Evolutionary conservation across 2,329 filamentous ascomycete species (phyloP), one percentile per base, ranked within the genome.

Genomic region (Xylariaceae sp.): DNA sequence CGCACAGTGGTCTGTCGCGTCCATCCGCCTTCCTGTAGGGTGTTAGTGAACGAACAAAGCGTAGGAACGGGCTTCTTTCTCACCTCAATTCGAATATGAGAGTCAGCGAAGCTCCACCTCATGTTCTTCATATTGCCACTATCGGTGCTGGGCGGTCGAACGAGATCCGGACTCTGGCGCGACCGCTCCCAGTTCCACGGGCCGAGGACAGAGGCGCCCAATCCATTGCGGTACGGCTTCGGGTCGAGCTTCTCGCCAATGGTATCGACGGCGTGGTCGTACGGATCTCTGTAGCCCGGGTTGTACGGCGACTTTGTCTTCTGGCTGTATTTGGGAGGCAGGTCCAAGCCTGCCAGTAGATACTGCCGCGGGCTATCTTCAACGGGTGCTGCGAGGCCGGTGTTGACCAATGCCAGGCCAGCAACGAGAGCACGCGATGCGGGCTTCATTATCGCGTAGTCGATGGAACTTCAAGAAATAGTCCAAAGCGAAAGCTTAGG

Each of bases 101-200:
- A 82, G 52, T 83, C 79, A 2, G 76, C 76, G 53, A 83, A 83
- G 46, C 78, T 81, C 85, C 85, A 89, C 45, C 82, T 73, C 76
- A 88, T 80, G 62, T 87, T 88, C 38, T 74, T 65, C 57, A 89
- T 69, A 51, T 76, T 78, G 28, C 85, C 85, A 60, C 82, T 78
- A 55, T 89, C 85, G 4, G 85, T 89, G 56, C 77, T 81, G 0
- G 85, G 85, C 15, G 85, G 84, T 16, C 85, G 76, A 31, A 89
- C 71, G 33, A 87, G 66, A 60, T 89, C 84, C 0, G 85, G 84
- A 58, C 79, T 84, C 65, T 88, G 79, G 34, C 79, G 72, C 39
- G 85, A 79, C 17, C 85, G 79, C 38, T 77, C 77, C 44, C 67
- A 70, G 60, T 88, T 89, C 61, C 81, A 79, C 1, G 85, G 85